Evolutionary conservation across 2,329 filamentous ascomycete species (phyloP), one percentile per base, ranked within the genome.

Genomic region (Beauveria medogensis): DNA sequence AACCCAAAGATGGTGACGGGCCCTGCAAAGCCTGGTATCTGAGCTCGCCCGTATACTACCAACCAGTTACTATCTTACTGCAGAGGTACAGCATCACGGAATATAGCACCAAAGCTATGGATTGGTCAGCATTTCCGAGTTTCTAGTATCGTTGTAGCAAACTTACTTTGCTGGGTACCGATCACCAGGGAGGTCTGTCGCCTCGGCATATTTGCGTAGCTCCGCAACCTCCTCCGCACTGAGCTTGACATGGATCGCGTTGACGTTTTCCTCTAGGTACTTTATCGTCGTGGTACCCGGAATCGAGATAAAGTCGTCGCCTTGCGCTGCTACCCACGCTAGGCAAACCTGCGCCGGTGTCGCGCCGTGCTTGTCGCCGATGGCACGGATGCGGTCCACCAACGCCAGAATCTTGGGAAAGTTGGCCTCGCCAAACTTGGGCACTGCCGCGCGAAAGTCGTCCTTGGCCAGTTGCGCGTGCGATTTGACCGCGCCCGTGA

Each of bases 281-380:
- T 74, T 73, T 43, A 78, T 69, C 59, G 69, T 77, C 69, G 77
- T 80, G 0, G 79, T 82, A 2, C 79, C 80, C 0, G 78, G 80
- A 55, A 82, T 88, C 0, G 86, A 82, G 66, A 85, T 80, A 55
- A 88, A 75, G 65, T 86, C 81, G 2, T 80, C 75, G 0, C 82
- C 82, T 66, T 88, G 84, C 4, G 79, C 79, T 64, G 86, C 66
- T 60, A 89, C 65, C 85, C 86, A 89, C 0, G 85, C 85, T 30
- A 89, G 73, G 1, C 82, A 80, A 37, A 90, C 68, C 68, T 90
- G 81, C 1, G 76, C 77, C 0, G 82, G 65, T 0, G 85, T 85
- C 51, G 75, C 77, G 6, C 68, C 77, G 71, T 88, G 87, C 63
- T 72, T 74, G 47, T 77, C 71, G 0, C 82, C 83, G 6, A 87